Evolutionary conservation across 2,329 filamentous ascomycete genomes (phyloP).

Genomic region (Trichoderma atroviride): DNA sequence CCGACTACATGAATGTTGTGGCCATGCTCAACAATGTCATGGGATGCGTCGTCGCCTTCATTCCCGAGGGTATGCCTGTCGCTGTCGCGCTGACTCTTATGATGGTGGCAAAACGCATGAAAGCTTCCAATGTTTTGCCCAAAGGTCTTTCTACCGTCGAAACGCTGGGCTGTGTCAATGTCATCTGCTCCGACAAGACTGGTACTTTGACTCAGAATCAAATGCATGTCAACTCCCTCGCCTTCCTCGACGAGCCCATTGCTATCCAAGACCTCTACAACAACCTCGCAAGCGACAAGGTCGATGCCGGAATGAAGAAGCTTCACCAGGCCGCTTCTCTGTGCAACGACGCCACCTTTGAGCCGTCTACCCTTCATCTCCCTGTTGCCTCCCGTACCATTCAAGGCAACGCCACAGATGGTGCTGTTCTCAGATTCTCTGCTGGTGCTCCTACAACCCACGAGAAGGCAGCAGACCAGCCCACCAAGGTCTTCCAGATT

Average conservation of each 20-base stretch:
- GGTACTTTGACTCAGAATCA: constrained; percentile 49
- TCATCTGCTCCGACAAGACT: constrained; percentile 49
- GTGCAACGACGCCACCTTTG: constrained; percentile 50
- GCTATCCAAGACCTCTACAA: constrained; percentile 35
- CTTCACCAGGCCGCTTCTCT: constrained; percentile 39
- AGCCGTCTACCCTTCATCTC: constrained; percentile 41
- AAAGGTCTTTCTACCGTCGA: constrained; percentile 48
- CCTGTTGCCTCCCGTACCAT: constrained; percentile 41
- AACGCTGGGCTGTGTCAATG: constrained; percentile 48
- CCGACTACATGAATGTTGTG: constrained; percentile 45
- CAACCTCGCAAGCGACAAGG: constrained; percentile 27
- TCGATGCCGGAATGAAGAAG: constrained; percentile 28
- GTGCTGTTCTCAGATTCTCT: constrained; percentile 46
- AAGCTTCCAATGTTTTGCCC: constrained; percentile 46
- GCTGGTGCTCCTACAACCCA: constrained; percentile 33
- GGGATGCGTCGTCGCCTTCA: constrained; percentile 46
- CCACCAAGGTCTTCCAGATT: constrained; percentile 43
- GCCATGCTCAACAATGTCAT: constrained; percentile 51
- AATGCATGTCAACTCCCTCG: constrained; percentile 47
- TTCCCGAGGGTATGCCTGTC: constrained; percentile 46
- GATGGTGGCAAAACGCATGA: constrained; percentile 49
- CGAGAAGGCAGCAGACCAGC: constrained; percentile 28
- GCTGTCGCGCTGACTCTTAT: constrained; percentile 46
- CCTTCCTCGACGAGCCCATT: constrained; percentile 42
- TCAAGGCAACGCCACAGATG: constrained; percentile 49